Conservation (phyloP, 2,329 filamentous ascomycete genomes). For the Colletotrichum melonis region DNA sequence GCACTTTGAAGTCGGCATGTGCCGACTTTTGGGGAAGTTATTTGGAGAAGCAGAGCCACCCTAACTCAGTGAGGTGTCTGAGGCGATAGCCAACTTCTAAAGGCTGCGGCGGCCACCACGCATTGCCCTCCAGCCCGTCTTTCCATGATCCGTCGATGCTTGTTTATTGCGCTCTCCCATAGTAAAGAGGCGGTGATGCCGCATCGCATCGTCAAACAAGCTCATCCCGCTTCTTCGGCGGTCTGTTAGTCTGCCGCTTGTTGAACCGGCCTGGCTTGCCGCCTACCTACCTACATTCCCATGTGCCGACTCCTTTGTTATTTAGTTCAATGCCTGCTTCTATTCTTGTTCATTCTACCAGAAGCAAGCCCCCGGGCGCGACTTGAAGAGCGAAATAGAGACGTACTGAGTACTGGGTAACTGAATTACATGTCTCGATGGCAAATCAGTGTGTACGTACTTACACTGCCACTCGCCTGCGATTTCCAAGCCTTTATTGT, state of each 20-base stretch:
- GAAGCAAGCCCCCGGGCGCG: not conserved
- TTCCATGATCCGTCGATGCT: not conserved
- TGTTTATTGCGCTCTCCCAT: no score
- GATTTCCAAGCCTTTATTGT: no score
- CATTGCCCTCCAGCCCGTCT: no score
- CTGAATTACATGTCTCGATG: not conserved
- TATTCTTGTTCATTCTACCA: not conserved
- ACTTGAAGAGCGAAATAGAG: not conserved
- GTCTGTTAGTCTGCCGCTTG: not conserved
- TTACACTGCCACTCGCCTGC: constrained; percentile 9
- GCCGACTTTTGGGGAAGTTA: no score
- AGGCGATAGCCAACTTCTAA: no score
- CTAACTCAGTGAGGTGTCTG: no score
- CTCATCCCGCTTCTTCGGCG: not conserved
- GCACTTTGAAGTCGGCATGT: no score
- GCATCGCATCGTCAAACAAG: constrained; percentile 1
- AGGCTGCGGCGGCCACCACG: no score
- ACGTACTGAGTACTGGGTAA: not conserved
- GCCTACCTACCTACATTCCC: not conserved
- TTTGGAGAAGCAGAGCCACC: no score
- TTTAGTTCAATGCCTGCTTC: not conserved
- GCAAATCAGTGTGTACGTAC: constrained; percentile 1
- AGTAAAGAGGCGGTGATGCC: not conserved
- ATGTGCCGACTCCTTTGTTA: constrained; percentile 1
- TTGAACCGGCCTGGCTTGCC: not conserved